Percentiles rank a stretch among this genome's conserved stretches.
phyloP scores from a whole-genome alignment of 75 land plant genomes.

The Azolla pinnata region DNA sequence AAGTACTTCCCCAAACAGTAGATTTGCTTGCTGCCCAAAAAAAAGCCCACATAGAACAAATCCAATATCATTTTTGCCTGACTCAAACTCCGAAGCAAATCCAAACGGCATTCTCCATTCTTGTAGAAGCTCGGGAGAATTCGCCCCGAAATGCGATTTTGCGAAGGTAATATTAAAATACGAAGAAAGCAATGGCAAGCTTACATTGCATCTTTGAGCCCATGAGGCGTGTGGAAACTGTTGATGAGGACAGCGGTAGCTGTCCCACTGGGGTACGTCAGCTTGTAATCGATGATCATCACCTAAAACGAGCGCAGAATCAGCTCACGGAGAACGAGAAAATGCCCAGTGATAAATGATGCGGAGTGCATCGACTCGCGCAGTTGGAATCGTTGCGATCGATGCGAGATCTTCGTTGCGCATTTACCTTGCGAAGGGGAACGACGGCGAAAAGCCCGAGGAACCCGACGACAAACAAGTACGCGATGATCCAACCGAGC shows the following conservation, averaged over 20 bases:
- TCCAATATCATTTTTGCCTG: not conserved
- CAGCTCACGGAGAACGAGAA: not conserved
- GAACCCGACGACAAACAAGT: constrained; percentile 51
- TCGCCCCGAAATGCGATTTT: too few relatives aligned
- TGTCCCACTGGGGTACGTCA: constrained; percentile 81
- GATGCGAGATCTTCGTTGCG: not conserved
- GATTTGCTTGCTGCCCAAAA: constrained; percentile 52
- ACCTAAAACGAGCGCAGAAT: not conserved
- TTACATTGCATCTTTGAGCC: constrained; percentile 53
- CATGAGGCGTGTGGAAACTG: constrained; percentile 71
- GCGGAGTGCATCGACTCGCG: too few relatives aligned
- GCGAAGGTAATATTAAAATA: too few relatives aligned
- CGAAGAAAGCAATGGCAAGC: too few relatives aligned
- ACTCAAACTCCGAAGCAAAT: too few relatives aligned
- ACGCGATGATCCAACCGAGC: constrained; percentile 58
- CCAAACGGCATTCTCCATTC: too few relatives aligned
- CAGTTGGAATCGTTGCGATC: not conserved
- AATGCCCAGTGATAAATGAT: not conserved
- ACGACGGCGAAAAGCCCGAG: constrained; percentile 57
- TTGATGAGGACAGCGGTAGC: constrained; percentile 84
- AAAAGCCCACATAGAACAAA: not conserved
- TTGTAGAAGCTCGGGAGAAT: too few relatives aligned
- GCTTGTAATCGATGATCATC: constrained; percentile 68
- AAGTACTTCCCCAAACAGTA: constrained; percentile 40
- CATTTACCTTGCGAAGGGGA: constrained; percentile 55